Evolutionary conservation across 2,329 filamentous ascomycete species (phyloP).

Genomic region (Aspergillus phoenicis): DNA sequence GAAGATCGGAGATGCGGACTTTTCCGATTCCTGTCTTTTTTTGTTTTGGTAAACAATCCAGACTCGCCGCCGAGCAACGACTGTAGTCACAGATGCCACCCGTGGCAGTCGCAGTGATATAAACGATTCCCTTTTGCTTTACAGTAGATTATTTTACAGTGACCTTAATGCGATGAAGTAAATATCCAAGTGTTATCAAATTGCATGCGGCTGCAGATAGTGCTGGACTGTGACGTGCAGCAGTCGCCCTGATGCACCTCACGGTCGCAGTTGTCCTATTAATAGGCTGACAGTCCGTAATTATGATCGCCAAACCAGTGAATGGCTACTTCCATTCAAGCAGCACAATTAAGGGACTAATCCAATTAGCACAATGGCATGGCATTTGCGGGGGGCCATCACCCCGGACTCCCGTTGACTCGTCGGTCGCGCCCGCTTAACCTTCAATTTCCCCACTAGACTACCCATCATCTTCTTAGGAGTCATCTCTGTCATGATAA

Average conservation of each 20-base stretch:
- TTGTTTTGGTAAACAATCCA: conserved; percentile 25
- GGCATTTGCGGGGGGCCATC: neutral
- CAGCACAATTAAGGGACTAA: neutral
- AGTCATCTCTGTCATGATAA: neutral
- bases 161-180: neutral
- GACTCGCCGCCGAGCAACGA: conserved; percentile 10
- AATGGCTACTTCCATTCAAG: neutral
- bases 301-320: neutral
- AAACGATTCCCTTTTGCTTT: too few species aligned
- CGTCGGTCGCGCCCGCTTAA: conserved; percentile 1
- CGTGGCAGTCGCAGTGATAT: neutral
- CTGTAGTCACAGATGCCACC: neutral
- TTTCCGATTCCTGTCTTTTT: conserved; percentile 16
- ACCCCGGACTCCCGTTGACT: neutral
- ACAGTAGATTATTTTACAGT: too few species aligned
- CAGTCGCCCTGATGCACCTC: neutral
- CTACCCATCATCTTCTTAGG: neutral
- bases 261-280: neutral
- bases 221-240: neutral
- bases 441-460: neutral
- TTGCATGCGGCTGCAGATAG: neutral
- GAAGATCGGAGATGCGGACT: conserved; percentile 9
- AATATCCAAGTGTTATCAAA: neutral
- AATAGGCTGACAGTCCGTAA: neutral
- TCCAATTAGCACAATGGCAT: too few species aligned